Base-by-base conservation (phyloP, 2,329 filamentous ascomycete genomes). In the Chaetomiaceae sp. region DNA sequence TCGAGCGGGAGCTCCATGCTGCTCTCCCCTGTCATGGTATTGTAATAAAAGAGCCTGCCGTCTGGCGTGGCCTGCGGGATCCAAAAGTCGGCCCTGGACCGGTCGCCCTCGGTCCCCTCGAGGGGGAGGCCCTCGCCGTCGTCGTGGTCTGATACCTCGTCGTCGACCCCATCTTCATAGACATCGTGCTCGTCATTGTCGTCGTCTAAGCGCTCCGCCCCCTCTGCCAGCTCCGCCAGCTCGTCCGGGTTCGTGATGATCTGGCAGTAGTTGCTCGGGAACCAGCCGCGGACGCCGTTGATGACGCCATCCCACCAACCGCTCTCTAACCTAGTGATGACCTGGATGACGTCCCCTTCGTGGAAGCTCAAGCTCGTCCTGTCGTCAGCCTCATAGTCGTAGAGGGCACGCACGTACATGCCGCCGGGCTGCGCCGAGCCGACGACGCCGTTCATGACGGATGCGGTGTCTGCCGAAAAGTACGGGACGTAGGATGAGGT, bases 251-350 rank as follows among this genome's bases (percentile, higher is more conserved):
- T 85, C 55, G 84, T 82, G 64, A 97, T 87, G 59, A 94, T 84
- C 61, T 90, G 85, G 75, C 94, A 97, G 74, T 99, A 99, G 71
- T 99, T 99, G 78, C 92, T 97, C 34, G 94, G 94, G 70, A 99
- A 99, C 94, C 94, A 99, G 69, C 94, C 94, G 68, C 94, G 86
- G 63, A 96, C 88, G 55, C 91, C 90, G 66, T 96, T 94, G 69
- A 99, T 96, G 52, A 99, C 90, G 45, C 94, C 94, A 74, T 99
- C 94, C 94, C 94, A 99, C 94, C 94, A 99, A 53, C 94, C 94
- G 66, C 91, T 97, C 71, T 99, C 94, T 53, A 97, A 80, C 73
- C 96, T 92, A 49, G 94, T 99, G 65, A 99, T 92, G 64, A 99
- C 94, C 74, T 97, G 92, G 65, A 99, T 99, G 62, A 97, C 85